Base-by-base conservation (phyloP, 768 basidiomycete species). In the Naganishia randhawae region DNA sequence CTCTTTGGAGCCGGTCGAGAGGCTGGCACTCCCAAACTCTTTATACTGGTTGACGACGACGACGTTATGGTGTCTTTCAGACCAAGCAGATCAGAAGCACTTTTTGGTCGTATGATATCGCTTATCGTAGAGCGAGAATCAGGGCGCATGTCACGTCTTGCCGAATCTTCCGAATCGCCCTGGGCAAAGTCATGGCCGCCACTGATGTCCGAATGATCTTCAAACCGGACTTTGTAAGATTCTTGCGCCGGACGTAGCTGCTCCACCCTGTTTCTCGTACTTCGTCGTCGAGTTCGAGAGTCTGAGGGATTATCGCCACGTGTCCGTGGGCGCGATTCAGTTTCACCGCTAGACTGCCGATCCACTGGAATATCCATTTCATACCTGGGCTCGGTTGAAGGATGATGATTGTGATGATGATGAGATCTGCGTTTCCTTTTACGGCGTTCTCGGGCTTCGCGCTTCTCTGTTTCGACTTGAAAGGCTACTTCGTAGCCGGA, bases 81-180 rank as follows among this genome's bases (percentile, higher is more conserved):
- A 17, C 76, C 76, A 7, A 79, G 62, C n/a, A 79, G 48, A 51
- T 79, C 78, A 1, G 75, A 74, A 7, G 75, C 78, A 29, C 70
- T 72, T 65, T 77, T 77, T 3, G 77, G 77, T 42, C 74, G 71
- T 3, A 74, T 45, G n/a, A 69, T 66, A 0, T 65, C 50, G 42
- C 41, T 22, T 6, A 35, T 22, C 31, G 25, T 37, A 1, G 52
- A 48, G 39, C 48, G 50, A 7, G 16, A 17, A 39, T 35, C 45
- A 27, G 69, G 29, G n/a, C 10, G 53, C 54, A 31, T 42, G 45
- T 16, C 61, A 32, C 32, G 54, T 33, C 25, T 55, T 31, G 53
- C 35, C 11, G 29, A 14, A 14, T 61, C 37, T 17, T 10, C 57
- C 33, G 27, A 11, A 13, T 37, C 57, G 7, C 22, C 27, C 1